Evolutionary conservation across 257 asterid genomes (phyloP).

Genomic region (Solanum arcanum): DNA sequence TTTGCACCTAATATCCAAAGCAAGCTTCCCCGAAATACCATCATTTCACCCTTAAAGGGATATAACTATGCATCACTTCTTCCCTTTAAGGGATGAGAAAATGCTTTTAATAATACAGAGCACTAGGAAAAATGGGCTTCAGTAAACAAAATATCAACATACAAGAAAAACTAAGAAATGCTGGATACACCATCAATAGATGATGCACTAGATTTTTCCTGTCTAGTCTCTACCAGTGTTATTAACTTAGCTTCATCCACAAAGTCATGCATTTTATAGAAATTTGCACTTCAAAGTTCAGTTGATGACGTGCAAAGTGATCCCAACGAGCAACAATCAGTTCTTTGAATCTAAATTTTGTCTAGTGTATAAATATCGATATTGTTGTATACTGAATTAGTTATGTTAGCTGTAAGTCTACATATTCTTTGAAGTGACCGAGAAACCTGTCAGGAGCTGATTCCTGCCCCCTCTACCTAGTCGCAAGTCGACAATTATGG

Average conservation of each 20-base stretch:
- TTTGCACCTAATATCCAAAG: background rate
- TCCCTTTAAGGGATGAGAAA: background rate
- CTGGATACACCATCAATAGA: background rate
- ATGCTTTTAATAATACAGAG: background rate
- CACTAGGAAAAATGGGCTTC: background rate
- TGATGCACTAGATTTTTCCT: background rate
- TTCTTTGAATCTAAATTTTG: background rate
- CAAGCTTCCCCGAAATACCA: background rate
- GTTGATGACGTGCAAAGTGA: background rate
- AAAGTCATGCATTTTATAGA: background rate
- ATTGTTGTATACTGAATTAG: background rate
- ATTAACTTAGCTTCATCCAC: background rate
- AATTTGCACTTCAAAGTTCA: background rate
- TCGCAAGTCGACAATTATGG: background rate
- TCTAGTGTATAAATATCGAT: background rate
- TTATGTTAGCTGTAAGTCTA: background rate
- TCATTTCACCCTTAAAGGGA: background rate
- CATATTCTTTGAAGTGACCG: background rate
- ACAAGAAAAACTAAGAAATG: background rate
- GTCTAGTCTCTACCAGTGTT: background rate
- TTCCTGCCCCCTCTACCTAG: background rate
- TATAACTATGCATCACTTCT: background rate
- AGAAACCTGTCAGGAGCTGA: background rate
- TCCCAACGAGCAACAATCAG: background rate
- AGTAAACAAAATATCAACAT: background rate